These are phyloP conservation scores for Salix exigua DNA, from an alignment of 345 rosid genomes.

Conservation along the genomic window DNA sequence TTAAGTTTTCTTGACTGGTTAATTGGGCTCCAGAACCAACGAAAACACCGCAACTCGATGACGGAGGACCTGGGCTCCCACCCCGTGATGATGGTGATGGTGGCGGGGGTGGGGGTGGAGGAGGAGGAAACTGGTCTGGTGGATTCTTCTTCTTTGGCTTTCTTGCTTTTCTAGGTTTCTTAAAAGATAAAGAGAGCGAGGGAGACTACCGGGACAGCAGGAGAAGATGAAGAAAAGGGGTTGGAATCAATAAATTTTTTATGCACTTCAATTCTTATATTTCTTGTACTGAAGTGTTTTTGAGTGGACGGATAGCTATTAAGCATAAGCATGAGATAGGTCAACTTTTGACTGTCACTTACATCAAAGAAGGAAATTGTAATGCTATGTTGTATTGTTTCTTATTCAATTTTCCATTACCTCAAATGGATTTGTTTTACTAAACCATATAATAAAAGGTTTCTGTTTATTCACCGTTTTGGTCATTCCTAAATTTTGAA, in stretches of 20 bases:
- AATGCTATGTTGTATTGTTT: too few species aligned
- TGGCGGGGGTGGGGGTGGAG: conserved; percentile 89
- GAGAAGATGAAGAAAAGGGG: conserved; percentile 34
- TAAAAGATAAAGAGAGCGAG: conserved; percentile 77
- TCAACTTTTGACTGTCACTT: too few species aligned
- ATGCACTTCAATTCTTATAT: not conserved
- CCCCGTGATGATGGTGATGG: conserved; percentile 74
- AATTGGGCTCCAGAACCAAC: conserved; percentile 22
- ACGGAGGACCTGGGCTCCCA: conserved; percentile 76
- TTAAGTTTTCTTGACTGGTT: not conserved
- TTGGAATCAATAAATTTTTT: not conserved
- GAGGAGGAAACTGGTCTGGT: conserved; percentile 87
- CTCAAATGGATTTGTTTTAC: not conserved
- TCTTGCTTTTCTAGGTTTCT: conserved; percentile 73
- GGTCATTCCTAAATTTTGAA: not conserved
- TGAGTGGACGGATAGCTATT: not conserved
- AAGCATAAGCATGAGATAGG: too few species aligned
- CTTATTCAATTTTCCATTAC: too few species aligned
- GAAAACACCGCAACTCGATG: conserved; percentile 59
- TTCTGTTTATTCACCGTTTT: not conserved
- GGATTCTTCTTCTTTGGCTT: conserved; percentile 90
- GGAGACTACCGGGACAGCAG: conserved; percentile 45
- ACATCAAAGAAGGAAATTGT: too few species aligned
- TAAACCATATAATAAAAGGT: too few species aligned
- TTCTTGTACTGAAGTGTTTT: not conserved